Evolutionary conservation across 345 rosid species (phyloP).

Genomic region (Laguncularia racemosa): DNA sequence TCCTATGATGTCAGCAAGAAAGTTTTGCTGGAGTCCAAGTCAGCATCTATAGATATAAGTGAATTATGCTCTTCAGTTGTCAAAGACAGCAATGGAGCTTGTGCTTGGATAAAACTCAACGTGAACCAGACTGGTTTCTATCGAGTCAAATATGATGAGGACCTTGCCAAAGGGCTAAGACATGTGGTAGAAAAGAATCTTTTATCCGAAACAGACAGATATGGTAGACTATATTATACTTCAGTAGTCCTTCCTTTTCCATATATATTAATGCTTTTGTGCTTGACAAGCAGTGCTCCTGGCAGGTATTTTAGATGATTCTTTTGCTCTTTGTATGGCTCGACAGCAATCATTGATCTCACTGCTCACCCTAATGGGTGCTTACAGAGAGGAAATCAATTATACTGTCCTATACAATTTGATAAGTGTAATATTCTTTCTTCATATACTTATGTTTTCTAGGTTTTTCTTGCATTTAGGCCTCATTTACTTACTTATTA

Average conservation of each 20-base stretch:
- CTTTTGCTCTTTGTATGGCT: slow-evolving; percentile 92
- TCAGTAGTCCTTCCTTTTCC: slow-evolving; percentile 1
- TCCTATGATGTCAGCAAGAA: slow-evolving; percentile 62
- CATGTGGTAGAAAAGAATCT: slow-evolving; percentile 57
- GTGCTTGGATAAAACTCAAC: slow-evolving; percentile 74
- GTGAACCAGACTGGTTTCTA: slow-evolving; percentile 87
- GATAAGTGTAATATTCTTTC: slow-evolving; percentile 42
- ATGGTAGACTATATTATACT: slow-evolving; percentile 28
- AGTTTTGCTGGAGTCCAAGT: slow-evolving; percentile 63
- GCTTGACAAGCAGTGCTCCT: slow-evolving; percentile 11
- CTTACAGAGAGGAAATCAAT: slow-evolving; percentile 73
- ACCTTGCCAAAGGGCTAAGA: slow-evolving; percentile 68
- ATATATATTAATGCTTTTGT: slow-evolving; percentile 3
- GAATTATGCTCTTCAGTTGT: slow-evolving; percentile 7
- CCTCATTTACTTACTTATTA: slow-evolving; percentile 20
- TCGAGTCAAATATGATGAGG: slow-evolving; percentile 82
- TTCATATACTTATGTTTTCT: not conserved
- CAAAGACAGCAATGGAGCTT: slow-evolving; percentile 13
- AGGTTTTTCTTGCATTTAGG: not conserved
- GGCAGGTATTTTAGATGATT: slow-evolving; percentile 86
- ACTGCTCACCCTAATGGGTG: slow-evolving; percentile 68
- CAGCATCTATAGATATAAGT: slow-evolving; percentile 36
- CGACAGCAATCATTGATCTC: slow-evolving; percentile 69
- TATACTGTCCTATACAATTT: slow-evolving; percentile 81
- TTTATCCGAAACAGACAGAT: slow-evolving; percentile 72